phyloP scores from a whole-genome alignment of 2,329 filamentous ascomycete species.

The Aspergillus vadensis region DNA sequence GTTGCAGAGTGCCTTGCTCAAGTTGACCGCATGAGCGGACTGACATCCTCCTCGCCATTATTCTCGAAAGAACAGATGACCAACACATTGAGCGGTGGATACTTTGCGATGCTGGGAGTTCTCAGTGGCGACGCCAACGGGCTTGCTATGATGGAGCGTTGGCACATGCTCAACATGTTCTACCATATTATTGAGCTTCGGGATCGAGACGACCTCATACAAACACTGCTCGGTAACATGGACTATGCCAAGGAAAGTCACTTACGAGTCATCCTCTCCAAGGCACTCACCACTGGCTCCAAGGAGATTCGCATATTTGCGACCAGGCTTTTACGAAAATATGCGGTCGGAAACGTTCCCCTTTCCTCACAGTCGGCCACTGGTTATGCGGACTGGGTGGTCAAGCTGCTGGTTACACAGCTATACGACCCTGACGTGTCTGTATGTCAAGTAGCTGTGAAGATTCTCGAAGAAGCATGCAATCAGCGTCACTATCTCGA shows the following conservation, averaged over 20 bases:
- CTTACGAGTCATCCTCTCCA: slow-evolving; percentile 87
- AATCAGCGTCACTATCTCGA: slow-evolving; percentile 89
- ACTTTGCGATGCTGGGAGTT: slow-evolving; percentile 88
- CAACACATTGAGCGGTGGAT: slow-evolving; percentile 87
- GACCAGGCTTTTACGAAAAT: slow-evolving; percentile 83
- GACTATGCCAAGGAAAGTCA: slow-evolving; percentile 90
- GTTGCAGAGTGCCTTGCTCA: slow-evolving; percentile 95
- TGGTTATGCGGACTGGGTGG: slow-evolving; percentile 88
- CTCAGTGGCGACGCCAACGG: slow-evolving; percentile 81
- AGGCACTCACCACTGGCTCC: slow-evolving; percentile 86
- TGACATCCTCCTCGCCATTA: slow-evolving; percentile 75
- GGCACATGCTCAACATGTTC: slow-evolving; percentile 99
- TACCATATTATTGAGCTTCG: slow-evolving; percentile 95
- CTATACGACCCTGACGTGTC: slow-evolving; percentile 96
- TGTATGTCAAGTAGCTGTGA: slow-evolving; percentile 93
- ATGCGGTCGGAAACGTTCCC: slow-evolving; percentile 65
- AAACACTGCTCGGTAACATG: slow-evolving; percentile 83
- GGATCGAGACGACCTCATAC: slow-evolving; percentile 87
- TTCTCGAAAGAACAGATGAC: slow-evolving; percentile 83
- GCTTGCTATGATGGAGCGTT: slow-evolving; percentile 85
- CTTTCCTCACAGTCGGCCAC: slow-evolving; percentile 42
- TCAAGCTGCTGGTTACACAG: slow-evolving; percentile 94
- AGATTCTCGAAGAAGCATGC: slow-evolving; percentile 95
- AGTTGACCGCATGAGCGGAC: slow-evolving; percentile 76
- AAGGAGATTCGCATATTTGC: slow-evolving; percentile 90